Evolutionary conservation across 2,329 filamentous ascomycete species (phyloP).

Genomic region (Akanthomyces muscarius): DNA sequence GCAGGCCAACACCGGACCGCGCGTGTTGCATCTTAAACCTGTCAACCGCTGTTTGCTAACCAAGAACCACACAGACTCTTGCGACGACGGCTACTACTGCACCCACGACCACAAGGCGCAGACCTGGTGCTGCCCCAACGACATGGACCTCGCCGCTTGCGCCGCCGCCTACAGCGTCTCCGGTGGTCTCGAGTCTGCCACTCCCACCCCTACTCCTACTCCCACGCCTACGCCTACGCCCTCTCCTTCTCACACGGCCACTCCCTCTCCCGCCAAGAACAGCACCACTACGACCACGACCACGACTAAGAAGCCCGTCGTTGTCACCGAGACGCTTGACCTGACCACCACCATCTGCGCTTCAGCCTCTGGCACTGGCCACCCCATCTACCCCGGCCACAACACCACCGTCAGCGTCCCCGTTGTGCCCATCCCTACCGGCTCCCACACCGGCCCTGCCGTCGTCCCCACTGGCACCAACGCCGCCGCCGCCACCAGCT

Average conservation of each 20-base stretch:
- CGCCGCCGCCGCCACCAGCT: slow-evolving; percentile 30
- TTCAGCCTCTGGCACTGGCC: slow-evolving; percentile 25
- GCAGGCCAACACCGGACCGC: neutral
- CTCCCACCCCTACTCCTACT: slow-evolving; percentile 26
- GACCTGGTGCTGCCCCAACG: slow-evolving; percentile 60
- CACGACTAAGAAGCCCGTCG: slow-evolving; percentile 18
- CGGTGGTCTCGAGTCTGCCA: slow-evolving; percentile 40
- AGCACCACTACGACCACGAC: slow-evolving; percentile 12
- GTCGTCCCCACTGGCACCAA: slow-evolving; percentile 23
- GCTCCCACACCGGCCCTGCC: slow-evolving; percentile 21
- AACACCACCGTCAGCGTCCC: slow-evolving; percentile 32
- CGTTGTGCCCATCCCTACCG: slow-evolving; percentile 19
- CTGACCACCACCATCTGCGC: slow-evolving; percentile 27
- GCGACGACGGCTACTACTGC: slow-evolving; percentile 59
- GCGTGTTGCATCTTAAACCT: neutral
- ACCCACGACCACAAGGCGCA: slow-evolving; percentile 46
- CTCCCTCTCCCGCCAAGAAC: slow-evolving; percentile 26
- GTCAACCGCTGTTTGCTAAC: neutral
- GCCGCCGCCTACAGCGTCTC: slow-evolving; percentile 49
- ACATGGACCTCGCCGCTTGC: slow-evolving; percentile 50
- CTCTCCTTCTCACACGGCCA: slow-evolving; percentile 28
- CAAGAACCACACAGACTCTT: slow-evolving; percentile 46
- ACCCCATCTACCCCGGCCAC: slow-evolving; percentile 29
- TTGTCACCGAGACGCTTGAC: slow-evolving; percentile 21
- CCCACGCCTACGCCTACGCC: slow-evolving; percentile 30